phyloP scores from a whole-genome alignment of 345 rosid species.

The Aquilaria yunnanensis region DNA sequence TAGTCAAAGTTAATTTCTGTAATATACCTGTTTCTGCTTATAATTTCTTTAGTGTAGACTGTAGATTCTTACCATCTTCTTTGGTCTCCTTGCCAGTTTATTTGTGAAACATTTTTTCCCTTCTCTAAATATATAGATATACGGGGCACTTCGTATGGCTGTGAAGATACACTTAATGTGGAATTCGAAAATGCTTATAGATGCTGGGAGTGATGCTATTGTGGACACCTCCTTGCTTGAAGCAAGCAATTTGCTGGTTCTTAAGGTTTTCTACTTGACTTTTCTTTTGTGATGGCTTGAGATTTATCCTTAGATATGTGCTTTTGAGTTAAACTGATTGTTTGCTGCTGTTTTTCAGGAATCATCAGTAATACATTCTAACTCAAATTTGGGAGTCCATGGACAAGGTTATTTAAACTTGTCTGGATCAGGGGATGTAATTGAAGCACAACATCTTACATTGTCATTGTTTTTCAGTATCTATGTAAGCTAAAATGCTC shows the following conservation, averaged over 20 bases:
- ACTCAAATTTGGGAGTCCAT: conserved; percentile 68
- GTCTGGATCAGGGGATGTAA: conserved; percentile 57
- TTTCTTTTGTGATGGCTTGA: not conserved
- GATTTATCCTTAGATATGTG: conserved; percentile 5
- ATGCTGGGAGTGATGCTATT: conserved; percentile 51
- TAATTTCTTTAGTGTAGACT: too few species aligned
- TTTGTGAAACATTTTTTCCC: too few species aligned
- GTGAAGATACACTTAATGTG: conserved; percentile 70
- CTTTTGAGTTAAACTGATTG: not conserved
- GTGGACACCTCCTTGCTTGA: conserved; percentile 55
- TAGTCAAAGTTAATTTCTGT: too few species aligned
- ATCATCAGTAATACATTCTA: conserved; percentile 64
- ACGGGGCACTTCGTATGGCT: conserved; percentile 65
- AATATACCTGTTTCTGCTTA: too few species aligned
- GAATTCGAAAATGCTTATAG: conserved; percentile 66
- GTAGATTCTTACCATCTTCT: too few species aligned
- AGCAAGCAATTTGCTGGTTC: conserved; percentile 66
- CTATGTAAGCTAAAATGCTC: conserved; percentile 38
- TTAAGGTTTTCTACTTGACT: conserved; percentile 36
- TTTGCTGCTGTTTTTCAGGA: conserved; percentile 27
- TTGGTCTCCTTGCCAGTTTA: too few species aligned
- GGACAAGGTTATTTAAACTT: conserved; percentile 68
- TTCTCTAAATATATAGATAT: conserved; percentile 33
- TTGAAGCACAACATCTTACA: conserved; percentile 60
- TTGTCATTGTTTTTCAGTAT: conserved; percentile 52